These are phyloP conservation scores for Prunus davidiana DNA, from an alignment of 306 rosid species.

Conservation along the genomic window DNA sequence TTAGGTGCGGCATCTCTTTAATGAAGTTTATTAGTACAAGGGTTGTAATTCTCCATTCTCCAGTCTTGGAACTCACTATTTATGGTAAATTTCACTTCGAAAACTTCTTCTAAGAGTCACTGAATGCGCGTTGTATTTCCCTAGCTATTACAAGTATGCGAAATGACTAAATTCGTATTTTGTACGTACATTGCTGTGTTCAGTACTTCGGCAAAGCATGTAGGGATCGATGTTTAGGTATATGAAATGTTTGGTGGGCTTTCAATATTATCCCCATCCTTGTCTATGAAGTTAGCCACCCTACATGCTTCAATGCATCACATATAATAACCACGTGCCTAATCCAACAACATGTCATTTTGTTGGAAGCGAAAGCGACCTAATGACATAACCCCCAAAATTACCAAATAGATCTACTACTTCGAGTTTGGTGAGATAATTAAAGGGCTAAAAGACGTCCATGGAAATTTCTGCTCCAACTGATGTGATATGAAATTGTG, in stretches of 20 bases:
- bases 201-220: not conserved
- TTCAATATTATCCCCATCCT: constrained; percentile 12
- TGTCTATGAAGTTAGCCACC: constrained; percentile 14
- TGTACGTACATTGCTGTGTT: too few species aligned
- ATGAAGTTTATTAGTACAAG: too few species aligned
- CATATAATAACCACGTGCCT: constrained; percentile 1
- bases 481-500: not conserved
- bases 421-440: not conserved
- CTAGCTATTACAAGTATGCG: too few species aligned
- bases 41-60: too few species aligned
- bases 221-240: not conserved
- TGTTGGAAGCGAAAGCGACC: not conserved
- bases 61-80: too few species aligned
- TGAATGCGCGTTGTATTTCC: too few species aligned
- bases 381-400: not conserved
- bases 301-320: not conserved
- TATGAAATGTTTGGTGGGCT: not conserved
- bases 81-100: too few species aligned
- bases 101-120: too few species aligned
- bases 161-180: too few species aligned
- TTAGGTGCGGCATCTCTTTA: not conserved
- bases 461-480: not conserved
- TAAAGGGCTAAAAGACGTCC: not conserved
- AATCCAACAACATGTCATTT: constrained; percentile 20
- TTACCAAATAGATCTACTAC: not conserved